A percentile compares a stretch with the other conserved stretches of the same genome.
phyloP scores from a whole-genome alignment of 306 rosid species.

The Rosa rugosa region DNA sequence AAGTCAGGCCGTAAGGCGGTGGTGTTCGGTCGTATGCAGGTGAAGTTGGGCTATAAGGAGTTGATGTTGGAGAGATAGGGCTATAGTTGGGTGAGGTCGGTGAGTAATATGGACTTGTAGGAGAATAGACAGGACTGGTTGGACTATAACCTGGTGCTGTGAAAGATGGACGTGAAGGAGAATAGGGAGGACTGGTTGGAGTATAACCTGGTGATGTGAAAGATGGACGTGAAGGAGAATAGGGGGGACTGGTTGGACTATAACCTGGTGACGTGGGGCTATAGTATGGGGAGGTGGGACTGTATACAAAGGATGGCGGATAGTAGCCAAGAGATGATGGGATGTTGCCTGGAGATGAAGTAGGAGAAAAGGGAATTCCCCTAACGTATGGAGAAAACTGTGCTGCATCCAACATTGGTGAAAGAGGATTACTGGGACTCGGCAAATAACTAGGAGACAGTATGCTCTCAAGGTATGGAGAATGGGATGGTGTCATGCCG shows the following conservation, averaged over 20 bases:
- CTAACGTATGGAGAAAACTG: conserved; percentile 96
- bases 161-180: conserved; percentile 76
- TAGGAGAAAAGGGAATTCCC: conserved; percentile 87
- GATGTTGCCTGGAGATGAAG: conserved; percentile 69
- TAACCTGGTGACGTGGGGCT: conserved; percentile 95
- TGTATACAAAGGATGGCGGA: conserved; percentile 48
- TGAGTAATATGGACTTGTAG: conserved; percentile 85
- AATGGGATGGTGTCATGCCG: conserved; percentile 94
- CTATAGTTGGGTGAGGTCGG: conserved; percentile 84
- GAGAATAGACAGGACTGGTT: conserved; percentile 79
- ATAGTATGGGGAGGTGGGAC: conserved; percentile 88
- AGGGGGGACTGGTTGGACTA: conserved; percentile 92
- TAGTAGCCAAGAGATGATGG: no score
- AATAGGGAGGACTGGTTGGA: conserved; percentile 82
- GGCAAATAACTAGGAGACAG: conserved; percentile 82
- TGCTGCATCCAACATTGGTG: conserved; percentile 71
- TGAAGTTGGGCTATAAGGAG: conserved; percentile 76
- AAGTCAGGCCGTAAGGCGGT: conserved; percentile 64
- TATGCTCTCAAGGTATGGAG: conserved; percentile 86
- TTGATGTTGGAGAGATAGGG: conserved; percentile 76
- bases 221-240: no score
- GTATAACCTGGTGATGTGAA: conserved; percentile 43
- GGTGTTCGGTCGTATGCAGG: conserved; percentile 77
- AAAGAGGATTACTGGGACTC: conserved; percentile 81
- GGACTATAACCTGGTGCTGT: conserved; percentile 93